phyloP scores from a whole-genome alignment of 139 green algal genomes.

The Haematococcus lacustris region DNA sequence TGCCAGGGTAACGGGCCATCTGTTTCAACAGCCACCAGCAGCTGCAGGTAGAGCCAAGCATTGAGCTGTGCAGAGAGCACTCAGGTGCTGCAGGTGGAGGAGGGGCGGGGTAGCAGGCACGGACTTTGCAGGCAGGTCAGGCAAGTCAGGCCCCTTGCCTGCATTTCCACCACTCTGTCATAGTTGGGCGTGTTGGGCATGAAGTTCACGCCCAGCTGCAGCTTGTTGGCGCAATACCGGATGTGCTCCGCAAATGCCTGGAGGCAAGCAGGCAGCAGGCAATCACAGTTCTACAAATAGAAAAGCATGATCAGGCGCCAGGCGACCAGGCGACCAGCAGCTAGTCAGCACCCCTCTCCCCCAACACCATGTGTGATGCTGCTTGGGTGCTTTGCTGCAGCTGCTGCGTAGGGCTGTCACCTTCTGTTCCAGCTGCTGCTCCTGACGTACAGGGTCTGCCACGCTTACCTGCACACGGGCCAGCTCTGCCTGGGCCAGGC shows the following conservation, averaged over 20 bases:
- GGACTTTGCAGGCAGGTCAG: not conserved
- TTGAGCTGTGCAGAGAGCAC: no score
- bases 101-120: no score
- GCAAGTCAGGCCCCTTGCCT: constrained; percentile 5
- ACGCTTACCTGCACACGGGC: constrained; percentile 13
- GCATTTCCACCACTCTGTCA: constrained; percentile 63
- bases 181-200: constrained; percentile 50
- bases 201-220: constrained; percentile 55
- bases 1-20: not conserved
- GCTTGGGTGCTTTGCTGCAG: no score
- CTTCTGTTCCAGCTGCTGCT: no score
- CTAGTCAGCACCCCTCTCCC: no score
- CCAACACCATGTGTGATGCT: no score
- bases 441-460: no score
- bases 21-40: not conserved
- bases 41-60: not conserved
- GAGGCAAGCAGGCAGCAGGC: no score
- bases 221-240: constrained; percentile 40
- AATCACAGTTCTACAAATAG: no score
- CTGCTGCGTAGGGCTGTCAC: no score
- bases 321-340: no score
- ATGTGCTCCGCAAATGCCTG: constrained; percentile 56
- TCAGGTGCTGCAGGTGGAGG: not conserved
- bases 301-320: no score
- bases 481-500: constrained; percentile 29